A percentile compares a stretch with the other conserved stretches of the same genome.
Evolutionary conservation across 75 land plant genomes (phyloP).

Genomic region (Pseudotsuga menziesii): DNA sequence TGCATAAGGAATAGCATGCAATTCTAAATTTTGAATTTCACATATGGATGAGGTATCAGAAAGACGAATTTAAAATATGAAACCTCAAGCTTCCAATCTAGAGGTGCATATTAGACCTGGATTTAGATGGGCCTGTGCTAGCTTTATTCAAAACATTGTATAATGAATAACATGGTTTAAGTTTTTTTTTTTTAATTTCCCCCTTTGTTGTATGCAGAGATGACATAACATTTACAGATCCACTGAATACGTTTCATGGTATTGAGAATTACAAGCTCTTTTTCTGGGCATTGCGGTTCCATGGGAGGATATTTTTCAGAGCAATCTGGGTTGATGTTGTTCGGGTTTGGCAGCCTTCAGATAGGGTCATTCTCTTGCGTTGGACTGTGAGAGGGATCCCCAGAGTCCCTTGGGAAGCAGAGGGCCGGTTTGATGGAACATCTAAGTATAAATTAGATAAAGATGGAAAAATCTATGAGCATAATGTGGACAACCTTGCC

Average conservation of each 20-base stretch:
- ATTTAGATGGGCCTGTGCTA: too few species aligned
- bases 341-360: conserved; percentile 74
- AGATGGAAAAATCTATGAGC: conserved; percentile 81
- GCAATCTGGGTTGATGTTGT: conserved; percentile 51
- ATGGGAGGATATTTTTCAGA: conserved; percentile 54
- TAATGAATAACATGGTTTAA: too few species aligned
- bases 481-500: conserved; percentile 74
- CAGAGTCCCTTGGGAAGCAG: conserved; percentile 78
- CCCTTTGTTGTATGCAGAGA: conserved; percentile 42
- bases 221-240: conserved; percentile 70
- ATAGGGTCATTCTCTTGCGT: conserved; percentile 54
- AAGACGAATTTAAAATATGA: too few species aligned
- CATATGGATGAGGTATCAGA: too few species aligned
- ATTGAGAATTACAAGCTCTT: conserved; percentile 72
- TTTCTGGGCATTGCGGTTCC: conserved; percentile 76
- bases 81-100: too few species aligned
- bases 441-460: conserved; percentile 75
- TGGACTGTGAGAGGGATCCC: conserved; percentile 77
- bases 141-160: too few species aligned
- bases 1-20: too few species aligned
- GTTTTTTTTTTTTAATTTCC: too few species aligned
- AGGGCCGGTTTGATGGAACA: conserved; percentile 65
- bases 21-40: too few species aligned
- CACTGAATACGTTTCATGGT: conserved; percentile 68
- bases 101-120: too few species aligned